Evolutionary conservation across 2,329 filamentous ascomycete species (phyloP), one percentile per base, ranked within the genome.

Genomic region (Fusarium gaditjirri): DNA sequence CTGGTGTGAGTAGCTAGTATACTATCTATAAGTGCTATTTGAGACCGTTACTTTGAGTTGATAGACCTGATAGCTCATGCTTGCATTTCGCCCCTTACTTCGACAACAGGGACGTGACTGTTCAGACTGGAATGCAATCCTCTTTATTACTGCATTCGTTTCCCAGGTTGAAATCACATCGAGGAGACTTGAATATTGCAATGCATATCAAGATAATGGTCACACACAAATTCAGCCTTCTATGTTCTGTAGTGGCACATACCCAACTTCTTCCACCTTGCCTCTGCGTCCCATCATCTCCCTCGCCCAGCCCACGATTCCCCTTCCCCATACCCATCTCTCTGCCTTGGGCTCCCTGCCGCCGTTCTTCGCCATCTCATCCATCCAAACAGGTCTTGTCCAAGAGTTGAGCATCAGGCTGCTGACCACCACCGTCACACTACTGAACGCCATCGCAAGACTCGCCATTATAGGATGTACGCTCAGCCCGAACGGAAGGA

Each of bases 391-490:
- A 0, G 96, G 96, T 17, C 95, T 86, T 70, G 86, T 89, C 95
- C 95, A 98, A 79, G 93, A 91, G 80, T 94, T 97, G 68, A 99
- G 86, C 42, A 97, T 86, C 63, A 99, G 84, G 74, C 91, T 94
- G 80, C 91, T 95, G 10, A 91, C 86, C 1, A 98, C 95, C 8
- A 99, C 96, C 64, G 92, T 96, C 47, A 98, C 94, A 73, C 92
- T 95, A 64, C 93, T 96, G 72, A 88, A 90, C 2, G 95, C 95
- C 95, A 99, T 98, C 54, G 96, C 96, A 6, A 93, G 94, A 25
- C 94, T 95, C 3, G 96, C 96, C 54, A 95, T 94, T 91, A 98
- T 95, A 27, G 96, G 95, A 75, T 97, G 96, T 72, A 98, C 85
- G 77, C 94, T 91, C 65, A 93, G 89, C 31, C 95, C 96, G 73